Evolutionary conservation across 306 rosid genomes (phyloP).

Genomic region (Citrullus colocynthis): DNA sequence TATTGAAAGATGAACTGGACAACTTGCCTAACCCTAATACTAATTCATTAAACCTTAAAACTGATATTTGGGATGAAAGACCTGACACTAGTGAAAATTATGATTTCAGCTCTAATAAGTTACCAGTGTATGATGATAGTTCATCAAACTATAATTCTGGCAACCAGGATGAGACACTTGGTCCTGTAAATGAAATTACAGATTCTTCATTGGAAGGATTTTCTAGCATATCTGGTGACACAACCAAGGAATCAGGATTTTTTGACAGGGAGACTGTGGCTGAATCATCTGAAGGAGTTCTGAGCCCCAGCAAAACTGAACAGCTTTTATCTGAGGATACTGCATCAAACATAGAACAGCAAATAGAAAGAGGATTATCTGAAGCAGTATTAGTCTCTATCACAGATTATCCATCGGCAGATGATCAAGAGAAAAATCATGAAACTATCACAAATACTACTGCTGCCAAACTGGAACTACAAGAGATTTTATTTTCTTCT

Average conservation of each 20-base stretch:
- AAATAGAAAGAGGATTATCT: conserved; percentile 18
- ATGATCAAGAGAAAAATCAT: conserved; percentile 24
- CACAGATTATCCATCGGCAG: conserved; percentile 19
- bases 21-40: conserved; percentile 22
- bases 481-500: conserved; percentile 58
- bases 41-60: conserved; percentile 18
- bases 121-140: conserved; percentile 22
- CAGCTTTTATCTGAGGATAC: neutral
- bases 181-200: conserved; percentile 18
- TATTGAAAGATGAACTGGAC: conserved; percentile 25
- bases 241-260: conserved; percentile 15
- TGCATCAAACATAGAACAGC: neutral
- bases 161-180: conserved; percentile 29
- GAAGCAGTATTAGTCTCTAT: conserved; percentile 21
- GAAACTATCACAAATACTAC: conserved; percentile 23
- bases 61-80: conserved; percentile 36
- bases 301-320: neutral
- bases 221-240: conserved; percentile 14
- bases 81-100: conserved; percentile 18
- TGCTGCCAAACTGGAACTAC: conserved; percentile 36
- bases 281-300: conserved; percentile 32
- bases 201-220: conserved; percentile 18
- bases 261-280: conserved; percentile 22
- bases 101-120: conserved; percentile 10
- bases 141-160: conserved; percentile 22